Evolutionary conservation across 169 alveolate species (phyloP).

Genomic region (Cryptosporidium viatorum): DNA sequence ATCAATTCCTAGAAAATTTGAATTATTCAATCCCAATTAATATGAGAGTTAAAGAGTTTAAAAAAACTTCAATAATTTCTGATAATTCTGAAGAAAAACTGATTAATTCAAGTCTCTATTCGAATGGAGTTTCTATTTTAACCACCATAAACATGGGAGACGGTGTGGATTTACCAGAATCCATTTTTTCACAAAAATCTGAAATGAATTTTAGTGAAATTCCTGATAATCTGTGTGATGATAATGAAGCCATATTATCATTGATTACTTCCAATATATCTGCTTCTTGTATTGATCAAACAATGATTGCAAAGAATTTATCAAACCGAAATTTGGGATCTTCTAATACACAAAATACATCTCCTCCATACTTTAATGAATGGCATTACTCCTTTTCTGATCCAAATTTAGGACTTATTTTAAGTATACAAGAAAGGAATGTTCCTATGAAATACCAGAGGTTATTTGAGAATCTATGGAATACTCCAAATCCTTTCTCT

Average conservation of each 20-base stretch:
- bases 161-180: background rate
- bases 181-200: background rate
- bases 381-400: constrained; percentile 66
- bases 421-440: constrained; percentile 30
- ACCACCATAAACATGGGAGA: constrained; percentile 3
- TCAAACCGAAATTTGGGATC: background rate
- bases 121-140: constrained; percentile 55
- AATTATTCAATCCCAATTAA: background rate
- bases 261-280: constrained; percentile 9
- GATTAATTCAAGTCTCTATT: constrained; percentile 14
- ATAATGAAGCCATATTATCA: background rate
- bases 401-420: constrained; percentile 25
- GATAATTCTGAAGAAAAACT: constrained; percentile 4
- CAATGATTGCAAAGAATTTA: constrained; percentile 29
- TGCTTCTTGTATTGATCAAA: constrained; percentile 60
- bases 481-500: constrained; percentile 63
- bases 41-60: constrained; percentile 35
- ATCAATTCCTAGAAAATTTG: background rate
- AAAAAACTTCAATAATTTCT: background rate
- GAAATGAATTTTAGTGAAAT: background rate
- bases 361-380: constrained; percentile 8
- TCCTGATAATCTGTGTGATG: background rate
- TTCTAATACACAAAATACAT: background rate
- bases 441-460: constrained; percentile 25
- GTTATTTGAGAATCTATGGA: constrained; percentile 66